Base-by-base conservation (phyloP, 164 flowering plant species). In the Piper betle region DNA sequence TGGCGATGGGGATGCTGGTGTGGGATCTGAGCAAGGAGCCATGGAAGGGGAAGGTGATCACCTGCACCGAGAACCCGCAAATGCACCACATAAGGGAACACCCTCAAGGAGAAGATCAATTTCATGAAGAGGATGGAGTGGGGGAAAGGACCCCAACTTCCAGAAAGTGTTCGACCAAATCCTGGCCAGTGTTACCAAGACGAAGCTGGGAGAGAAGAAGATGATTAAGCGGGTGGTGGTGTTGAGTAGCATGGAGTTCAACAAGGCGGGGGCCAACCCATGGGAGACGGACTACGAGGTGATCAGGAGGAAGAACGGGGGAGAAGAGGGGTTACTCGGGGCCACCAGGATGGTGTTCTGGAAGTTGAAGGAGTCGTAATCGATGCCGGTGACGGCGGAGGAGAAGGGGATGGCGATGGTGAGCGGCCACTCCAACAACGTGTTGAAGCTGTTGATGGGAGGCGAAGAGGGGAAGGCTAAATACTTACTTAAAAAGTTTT, bases 191-290 rank as follows among this genome's bases (percentile, higher is more conserved):
- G 75, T 71, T 0, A 18, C 61, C 3, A 20, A 55, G 0, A 67
- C 64, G 17, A 67, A 64, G 1, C 53, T 75, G 53, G 62, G 41
- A 7, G 60, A 53, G 56, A 73, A 72, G 1, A 33, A 73, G 42
- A 69, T 80, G 75, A 72, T 81, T 6, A 79, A 77, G 73, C 72
- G 79, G 40, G 42, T 83, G 0, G 70, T 83, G 52, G 88, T 83
- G 19, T 83, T 83, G 63, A 83, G 88, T 46, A 82, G 78, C 53
- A 83, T 83, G 87, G 87, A 83, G 58, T 82, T 82, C 56, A 82
- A 82, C 41, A 18, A 71, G 58, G 84, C 79, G 3, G 71, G 78
- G 0, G 42, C 39, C n/a, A 64, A 69, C 25, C 3, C n/a, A 0
- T 79, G 83, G 85, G 83, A 81, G 53, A 81, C 83, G 5, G 85